Conservation (phyloP, 2,329 filamentous ascomycete species). For the Diaporthe humulicola region DNA sequence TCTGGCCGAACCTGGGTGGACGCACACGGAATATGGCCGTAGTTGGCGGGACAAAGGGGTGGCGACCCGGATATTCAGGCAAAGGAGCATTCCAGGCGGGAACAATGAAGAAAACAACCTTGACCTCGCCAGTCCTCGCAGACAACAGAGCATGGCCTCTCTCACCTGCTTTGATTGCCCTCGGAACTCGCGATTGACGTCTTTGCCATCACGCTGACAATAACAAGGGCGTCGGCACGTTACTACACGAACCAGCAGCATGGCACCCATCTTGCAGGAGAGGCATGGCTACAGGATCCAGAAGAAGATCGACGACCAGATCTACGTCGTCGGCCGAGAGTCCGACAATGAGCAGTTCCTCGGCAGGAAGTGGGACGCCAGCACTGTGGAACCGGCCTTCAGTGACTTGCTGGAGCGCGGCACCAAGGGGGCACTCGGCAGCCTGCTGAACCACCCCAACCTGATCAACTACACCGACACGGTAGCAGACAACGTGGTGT, state of each 20-base stretch:
- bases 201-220: neutral
- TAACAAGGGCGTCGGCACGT: neutral
- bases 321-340: slow-evolving; percentile 51
- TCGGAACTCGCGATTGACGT: neutral
- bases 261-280: slow-evolving; percentile 42
- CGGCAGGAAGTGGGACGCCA: slow-evolving; percentile 45
- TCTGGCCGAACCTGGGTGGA: neutral
- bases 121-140: neutral
- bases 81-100: slow-evolving; percentile 20
- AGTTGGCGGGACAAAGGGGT: slow-evolving; percentile 21
- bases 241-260: neutral
- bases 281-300: slow-evolving; percentile 48
- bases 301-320: slow-evolving; percentile 46
- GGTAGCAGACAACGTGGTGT: slow-evolving; percentile 40
- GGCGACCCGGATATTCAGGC: slow-evolving; percentile 5
- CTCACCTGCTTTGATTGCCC: neutral
- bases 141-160: neutral
- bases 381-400: slow-evolving; percentile 37
- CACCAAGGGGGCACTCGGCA: slow-evolving; percentile 47
- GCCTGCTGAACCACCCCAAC: slow-evolving; percentile 64
- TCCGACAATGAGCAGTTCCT: slow-evolving; percentile 51
- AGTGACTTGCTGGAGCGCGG: slow-evolving; percentile 47
- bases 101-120: slow-evolving; percentile 24
- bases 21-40: neutral
- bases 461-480: slow-evolving; percentile 58